Base-by-base conservation (phyloP, 2,329 filamentous ascomycete genomes). In the Claviceps sp. region DNA sequence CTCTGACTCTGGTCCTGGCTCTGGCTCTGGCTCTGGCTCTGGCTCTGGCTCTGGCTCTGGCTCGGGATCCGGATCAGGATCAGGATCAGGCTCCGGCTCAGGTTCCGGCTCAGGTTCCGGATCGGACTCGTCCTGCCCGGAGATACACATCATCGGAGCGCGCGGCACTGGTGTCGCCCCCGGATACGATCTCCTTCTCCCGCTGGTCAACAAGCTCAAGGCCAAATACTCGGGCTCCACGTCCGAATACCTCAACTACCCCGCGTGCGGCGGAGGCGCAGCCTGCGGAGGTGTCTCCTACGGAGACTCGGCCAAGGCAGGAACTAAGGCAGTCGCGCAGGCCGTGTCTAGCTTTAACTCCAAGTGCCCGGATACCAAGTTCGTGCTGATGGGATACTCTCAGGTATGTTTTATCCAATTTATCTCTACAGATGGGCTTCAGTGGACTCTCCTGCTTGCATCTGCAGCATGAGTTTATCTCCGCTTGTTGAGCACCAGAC, bases 301-400 rank as follows among this genome's bases (percentile, higher is more conserved):
- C 57, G 77, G 73, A 1, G 73, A 72, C 57, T 84, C 80, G 77
- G 51, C 3, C 3, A 36, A 9, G 7, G 5, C 1, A 20, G 51
- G 51, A 16, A 49, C 42, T 1, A 37, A 4, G 11, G 43, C 41
- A 5, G 14, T 49, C 14, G 47, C 24, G 4, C 14, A 24, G 22
- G 42, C 47, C 7, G 79, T 85, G 2, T 85, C 78, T 47, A 64
- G 67, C 30, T 81, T 78, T 61, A 75, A 82, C 60, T 63, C 70
- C 30, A 65, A 69, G 52, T 84, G 80, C 58, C 80, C 81, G 0
- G 62, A 68, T 52, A 76, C 78, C 4, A 68, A 81, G 61, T 69
- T 84, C 26, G 76, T 83, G 1, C 63, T 83, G 9, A 72, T 82
- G 20, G 80, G 81, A 4, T 84, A 83, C 64, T 81, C 77, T 1